Evolutionary conservation across 78 protist species (phyloP).

Genomic region (Chrysochromulina tobinii): DNA sequence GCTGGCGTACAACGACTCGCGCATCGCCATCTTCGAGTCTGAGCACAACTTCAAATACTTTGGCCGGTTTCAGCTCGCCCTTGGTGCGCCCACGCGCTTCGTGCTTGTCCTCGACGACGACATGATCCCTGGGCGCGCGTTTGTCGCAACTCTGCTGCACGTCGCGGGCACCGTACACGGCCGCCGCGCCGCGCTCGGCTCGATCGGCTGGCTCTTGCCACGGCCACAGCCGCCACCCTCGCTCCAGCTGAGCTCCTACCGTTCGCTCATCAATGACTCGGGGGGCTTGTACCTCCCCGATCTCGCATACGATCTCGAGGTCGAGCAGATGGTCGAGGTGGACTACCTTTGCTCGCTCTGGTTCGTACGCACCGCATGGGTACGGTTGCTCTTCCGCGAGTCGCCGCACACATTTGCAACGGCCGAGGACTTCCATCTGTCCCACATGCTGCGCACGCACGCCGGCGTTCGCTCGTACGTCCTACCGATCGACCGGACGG

Average conservation of each 20-base stretch:
- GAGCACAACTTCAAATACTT: background rate
- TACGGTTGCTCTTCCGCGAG: background rate
- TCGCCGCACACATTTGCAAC: background rate
- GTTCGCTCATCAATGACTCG: background rate
- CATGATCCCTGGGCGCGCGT: background rate
- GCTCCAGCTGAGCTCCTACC: background rate
- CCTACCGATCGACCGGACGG: background rate
- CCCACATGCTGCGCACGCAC: constrained; percentile 21
- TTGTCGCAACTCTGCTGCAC: background rate
- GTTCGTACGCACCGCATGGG: background rate
- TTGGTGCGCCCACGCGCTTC: background rate
- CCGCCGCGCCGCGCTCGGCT: background rate
- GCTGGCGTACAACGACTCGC: background rate
- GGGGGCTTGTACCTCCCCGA: constrained; percentile 22
- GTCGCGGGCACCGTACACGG: background rate
- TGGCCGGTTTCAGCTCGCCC: background rate
- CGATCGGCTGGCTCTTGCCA: constrained; percentile 22
- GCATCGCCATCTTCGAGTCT: background rate
- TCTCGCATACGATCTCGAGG: background rate
- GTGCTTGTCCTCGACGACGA: background rate
- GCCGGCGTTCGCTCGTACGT: background rate
- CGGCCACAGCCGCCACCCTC: background rate
- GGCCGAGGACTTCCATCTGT: constrained; percentile 1
- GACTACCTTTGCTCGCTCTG: constrained; percentile 29
- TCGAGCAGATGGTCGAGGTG: background rate